Percentiles rank a stretch among this genome's conserved stretches.
Evolutionary conservation across 2,329 filamentous ascomycete species (phyloP).

Genomic region (Fusarium concolor): DNA sequence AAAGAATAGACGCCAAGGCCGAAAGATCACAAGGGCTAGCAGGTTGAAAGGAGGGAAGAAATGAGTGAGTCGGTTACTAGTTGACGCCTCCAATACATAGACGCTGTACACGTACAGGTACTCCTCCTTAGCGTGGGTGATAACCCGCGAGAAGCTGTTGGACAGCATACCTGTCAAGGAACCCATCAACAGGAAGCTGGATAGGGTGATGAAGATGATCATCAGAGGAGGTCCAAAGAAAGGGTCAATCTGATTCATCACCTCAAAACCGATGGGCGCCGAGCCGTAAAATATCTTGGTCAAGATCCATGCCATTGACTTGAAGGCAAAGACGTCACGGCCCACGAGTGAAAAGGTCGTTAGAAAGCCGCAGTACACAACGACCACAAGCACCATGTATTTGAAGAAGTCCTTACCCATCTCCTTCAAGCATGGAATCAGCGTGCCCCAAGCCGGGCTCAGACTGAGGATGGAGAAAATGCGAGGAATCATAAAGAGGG

Average conservation of each 20-base stretch:
- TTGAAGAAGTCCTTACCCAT: conserved; percentile 95
- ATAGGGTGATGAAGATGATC: conserved; percentile 81
- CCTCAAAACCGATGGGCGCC: conserved; percentile 78
- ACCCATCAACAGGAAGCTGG: conserved; percentile 82
- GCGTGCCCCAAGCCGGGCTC: conserved; percentile 89
- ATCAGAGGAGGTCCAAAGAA: conserved; percentile 71
- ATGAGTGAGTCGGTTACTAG: conserved; percentile 75
- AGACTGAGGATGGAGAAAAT: conserved; percentile 89
- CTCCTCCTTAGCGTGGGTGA: conserved; percentile 75
- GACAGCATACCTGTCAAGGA: conserved; percentile 82
- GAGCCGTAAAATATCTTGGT: conserved; percentile 86
- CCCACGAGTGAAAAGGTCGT: conserved; percentile 86
- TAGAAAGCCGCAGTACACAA: conserved; percentile 88
- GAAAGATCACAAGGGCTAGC: conserved; percentile 76
- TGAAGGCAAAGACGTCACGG: conserved; percentile 73
- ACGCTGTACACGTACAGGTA: conserved; percentile 81
- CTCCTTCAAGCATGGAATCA: conserved; percentile 91
- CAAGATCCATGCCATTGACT: conserved; percentile 79
- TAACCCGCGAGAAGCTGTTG: conserved; percentile 77
- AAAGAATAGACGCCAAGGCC: conserved; percentile 77
- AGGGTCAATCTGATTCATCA: conserved; percentile 70
- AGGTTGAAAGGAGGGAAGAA: conserved; percentile 81
- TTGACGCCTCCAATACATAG: conserved; percentile 74
- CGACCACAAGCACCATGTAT: conserved; percentile 81
- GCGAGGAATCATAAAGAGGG: conserved; percentile 88